Conservation (phyloP, 2,329 filamentous ascomycete species). For the Zymoseptoria crescenta region DNA sequence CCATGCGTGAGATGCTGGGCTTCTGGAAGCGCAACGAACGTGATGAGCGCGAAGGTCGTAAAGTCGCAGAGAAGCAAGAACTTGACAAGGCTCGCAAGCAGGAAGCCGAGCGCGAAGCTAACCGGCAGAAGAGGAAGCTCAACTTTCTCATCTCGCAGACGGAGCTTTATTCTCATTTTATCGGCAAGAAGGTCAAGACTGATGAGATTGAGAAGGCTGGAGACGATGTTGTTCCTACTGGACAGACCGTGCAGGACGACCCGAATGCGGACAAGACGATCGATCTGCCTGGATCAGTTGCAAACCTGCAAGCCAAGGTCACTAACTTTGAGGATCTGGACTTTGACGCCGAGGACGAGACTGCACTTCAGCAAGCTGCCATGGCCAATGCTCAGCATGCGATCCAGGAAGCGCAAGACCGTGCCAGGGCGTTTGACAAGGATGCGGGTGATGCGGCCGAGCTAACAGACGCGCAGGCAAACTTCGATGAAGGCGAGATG, state of each 20-base stretch:
- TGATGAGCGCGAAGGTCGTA: constrained; percentile 88
- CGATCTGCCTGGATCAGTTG: constrained; percentile 41
- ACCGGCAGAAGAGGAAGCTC: constrained; percentile 94
- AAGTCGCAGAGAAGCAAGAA: constrained; percentile 90
- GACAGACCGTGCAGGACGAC: constrained; percentile 37
- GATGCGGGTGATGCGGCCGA: constrained; percentile 49
- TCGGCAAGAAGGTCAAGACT: constrained; percentile 98
- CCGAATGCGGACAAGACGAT: constrained; percentile 38
- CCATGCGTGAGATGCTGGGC: constrained; percentile 98
- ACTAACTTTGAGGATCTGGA: constrained; percentile 92
- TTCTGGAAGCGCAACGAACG: constrained; percentile 99
- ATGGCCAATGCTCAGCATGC: constrained; percentile 95
- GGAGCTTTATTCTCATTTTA: constrained; percentile 97
- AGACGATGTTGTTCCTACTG: constrained; percentile 52
- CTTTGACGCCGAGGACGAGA: constrained; percentile 92
- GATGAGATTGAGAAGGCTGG: constrained; percentile 88
- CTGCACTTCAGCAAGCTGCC: constrained; percentile 69
- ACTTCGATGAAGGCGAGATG: constrained; percentile 92
- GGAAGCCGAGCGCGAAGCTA: constrained; percentile 94
- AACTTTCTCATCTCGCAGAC: constrained; percentile 99
- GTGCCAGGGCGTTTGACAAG: constrained; percentile 87
- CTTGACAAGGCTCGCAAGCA: constrained; percentile 94
- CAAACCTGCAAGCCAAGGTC: constrained; percentile 58
- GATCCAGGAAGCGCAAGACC: constrained; percentile 86
- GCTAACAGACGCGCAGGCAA: constrained; percentile 22